Conservation (phyloP, 495 filamentous ascomycete species). For the Podospora pseudoanserina region DNA sequence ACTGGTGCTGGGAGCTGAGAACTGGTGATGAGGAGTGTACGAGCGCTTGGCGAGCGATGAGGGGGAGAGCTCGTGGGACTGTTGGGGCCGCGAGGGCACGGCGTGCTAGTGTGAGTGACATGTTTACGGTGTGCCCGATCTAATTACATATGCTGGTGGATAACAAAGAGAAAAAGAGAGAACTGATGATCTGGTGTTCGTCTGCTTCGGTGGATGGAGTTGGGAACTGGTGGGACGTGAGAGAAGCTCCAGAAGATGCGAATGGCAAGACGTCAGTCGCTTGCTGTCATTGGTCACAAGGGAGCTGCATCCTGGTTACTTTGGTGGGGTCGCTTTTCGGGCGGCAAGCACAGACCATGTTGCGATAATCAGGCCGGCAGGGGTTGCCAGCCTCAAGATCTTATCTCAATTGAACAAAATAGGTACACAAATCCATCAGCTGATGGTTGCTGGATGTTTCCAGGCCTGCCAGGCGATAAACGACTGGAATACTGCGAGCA, state of each 20-base stretch:
- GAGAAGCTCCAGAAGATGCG: background rate
- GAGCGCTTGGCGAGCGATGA: background rate
- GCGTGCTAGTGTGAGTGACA: background rate
- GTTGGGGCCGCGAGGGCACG: background rate
- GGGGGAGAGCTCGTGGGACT: background rate
- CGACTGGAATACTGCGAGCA: background rate
- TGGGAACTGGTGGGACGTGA: too few relatives aligned
- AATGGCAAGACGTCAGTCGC: background rate
- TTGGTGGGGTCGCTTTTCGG: background rate
- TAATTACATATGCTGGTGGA: background rate
- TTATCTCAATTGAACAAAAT: too few relatives aligned
- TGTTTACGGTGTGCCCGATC: background rate
- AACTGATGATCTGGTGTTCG: background rate
- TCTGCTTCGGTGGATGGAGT: background rate
- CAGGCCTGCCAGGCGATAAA: slow-evolving; percentile 14
- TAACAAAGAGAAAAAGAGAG: background rate
- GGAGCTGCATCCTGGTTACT: background rate
- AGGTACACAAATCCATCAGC: too few relatives aligned
- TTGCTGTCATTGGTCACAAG: background rate
- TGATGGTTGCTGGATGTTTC: background rate
- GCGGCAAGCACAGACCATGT: background rate
- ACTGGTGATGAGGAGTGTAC: background rate
- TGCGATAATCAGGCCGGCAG: too few relatives aligned
- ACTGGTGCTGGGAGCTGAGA: background rate
- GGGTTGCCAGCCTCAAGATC: too few relatives aligned